A percentile compares a stretch with the other conserved stretches of the same genome.
Evolutionary conservation across 345 rosid species (phyloP).

Genomic region (Salix caprea): DNA sequence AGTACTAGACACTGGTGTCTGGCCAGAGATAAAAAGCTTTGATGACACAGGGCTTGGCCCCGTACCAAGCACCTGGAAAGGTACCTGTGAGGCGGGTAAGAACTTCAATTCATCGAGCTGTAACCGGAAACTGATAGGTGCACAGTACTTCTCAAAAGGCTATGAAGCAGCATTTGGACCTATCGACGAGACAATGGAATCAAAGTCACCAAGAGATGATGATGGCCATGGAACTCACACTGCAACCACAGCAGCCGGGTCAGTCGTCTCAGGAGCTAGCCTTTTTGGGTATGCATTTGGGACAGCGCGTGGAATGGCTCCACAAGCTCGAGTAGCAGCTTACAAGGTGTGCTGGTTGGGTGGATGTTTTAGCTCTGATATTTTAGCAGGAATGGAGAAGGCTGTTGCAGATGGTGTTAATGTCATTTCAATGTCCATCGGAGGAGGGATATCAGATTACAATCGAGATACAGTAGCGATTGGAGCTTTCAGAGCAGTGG

Average conservation of each 20-base stretch:
- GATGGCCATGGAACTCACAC: constrained; percentile 37
- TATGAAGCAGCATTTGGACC: constrained; percentile 30
- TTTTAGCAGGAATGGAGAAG: constrained; percentile 21
- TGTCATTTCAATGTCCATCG: constrained; percentile 23
- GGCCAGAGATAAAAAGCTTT: constrained; percentile 26
- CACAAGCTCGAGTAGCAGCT: constrained; percentile 21
- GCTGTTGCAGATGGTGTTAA: constrained; percentile 24
- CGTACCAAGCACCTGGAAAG: constrained; percentile 29
- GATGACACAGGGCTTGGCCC: constrained; percentile 31
- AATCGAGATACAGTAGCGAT: constrained; percentile 20
- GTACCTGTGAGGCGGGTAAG: constrained; percentile 23
- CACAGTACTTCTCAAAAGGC: constrained; percentile 21
- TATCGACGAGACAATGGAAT: constrained; percentile 20
- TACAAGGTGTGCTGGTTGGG: constrained; percentile 29
- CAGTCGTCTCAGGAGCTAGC: constrained; percentile 26
- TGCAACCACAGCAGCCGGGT: constrained; percentile 29
- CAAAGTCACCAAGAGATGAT: constrained; percentile 29
- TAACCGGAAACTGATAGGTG: constrained; percentile 31
- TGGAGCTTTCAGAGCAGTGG: constrained; percentile 22
- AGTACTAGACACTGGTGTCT: constrained; percentile 30
- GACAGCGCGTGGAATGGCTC: constrained; percentile 30
- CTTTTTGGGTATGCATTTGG: constrained; percentile 28
- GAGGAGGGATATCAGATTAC: constrained; percentile 22
- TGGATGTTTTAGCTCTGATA: constrained; percentile 28
- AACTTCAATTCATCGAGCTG: constrained; percentile 27